A percentile compares a stretch with the other conserved stretches of the same genome.
Conservation (phyloP, 176 grass and related monocot genomes). For the Paspalum vaginatum region DNA sequence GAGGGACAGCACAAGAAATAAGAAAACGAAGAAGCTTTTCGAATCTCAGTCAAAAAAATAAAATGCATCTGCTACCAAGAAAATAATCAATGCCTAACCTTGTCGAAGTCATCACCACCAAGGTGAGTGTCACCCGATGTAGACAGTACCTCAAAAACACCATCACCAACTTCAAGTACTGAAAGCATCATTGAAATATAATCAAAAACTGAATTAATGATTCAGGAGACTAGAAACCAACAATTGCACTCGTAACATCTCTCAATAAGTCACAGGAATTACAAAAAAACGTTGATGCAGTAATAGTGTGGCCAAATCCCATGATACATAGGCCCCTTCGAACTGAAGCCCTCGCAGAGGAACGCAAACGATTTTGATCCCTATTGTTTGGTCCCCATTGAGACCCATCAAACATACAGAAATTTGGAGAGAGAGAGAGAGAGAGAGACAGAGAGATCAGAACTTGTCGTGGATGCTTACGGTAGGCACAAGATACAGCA, state of each 20-base stretch:
- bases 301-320: not conserved
- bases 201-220: conserved; percentile 13
- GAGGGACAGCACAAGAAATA: not conserved
- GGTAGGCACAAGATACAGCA: too few relatives aligned
- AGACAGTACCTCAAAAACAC: conserved; percentile 86
- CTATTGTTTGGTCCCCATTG: not conserved
- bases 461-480: too few relatives aligned
- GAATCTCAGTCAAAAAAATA: not conserved
- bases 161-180: conserved; percentile 85
- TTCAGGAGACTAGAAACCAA: not conserved
- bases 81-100: conserved; percentile 43
- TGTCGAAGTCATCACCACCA: conserved; percentile 87
- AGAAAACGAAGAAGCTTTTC: not conserved
- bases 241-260: not conserved
- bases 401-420: not conserved
- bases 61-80: not conserved
- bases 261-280: not conserved
- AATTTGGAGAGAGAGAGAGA: too few relatives aligned
- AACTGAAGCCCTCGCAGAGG: too few relatives aligned
- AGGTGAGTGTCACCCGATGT: conserved; percentile 85
- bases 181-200: conserved; percentile 18
- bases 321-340: not conserved
- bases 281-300: not conserved
- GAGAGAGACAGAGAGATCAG: too few relatives aligned
- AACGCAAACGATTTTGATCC: not conserved